Evolutionary conservation across 306 rosid species (phyloP).

Genomic region (Vicia faba): DNA sequence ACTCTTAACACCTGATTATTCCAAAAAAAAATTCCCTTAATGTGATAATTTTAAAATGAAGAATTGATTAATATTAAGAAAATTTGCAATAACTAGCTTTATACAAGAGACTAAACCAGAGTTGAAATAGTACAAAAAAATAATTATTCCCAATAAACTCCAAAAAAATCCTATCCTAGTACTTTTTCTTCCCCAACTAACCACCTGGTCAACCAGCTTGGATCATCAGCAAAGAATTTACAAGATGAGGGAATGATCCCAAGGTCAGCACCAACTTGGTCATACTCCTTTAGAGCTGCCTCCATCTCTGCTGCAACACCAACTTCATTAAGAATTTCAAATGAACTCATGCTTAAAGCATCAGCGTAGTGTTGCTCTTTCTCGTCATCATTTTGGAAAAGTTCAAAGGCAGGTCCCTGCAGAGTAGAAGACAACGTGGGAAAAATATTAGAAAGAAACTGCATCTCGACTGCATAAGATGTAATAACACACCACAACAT

Average conservation of each 20-base stretch:
- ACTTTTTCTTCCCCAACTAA: conserved; percentile 77
- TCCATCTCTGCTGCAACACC: conserved; percentile 75
- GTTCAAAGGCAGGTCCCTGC: conserved; percentile 78
- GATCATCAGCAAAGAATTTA: conserved; percentile 70
- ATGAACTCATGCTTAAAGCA: conserved; percentile 55
- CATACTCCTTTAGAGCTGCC: conserved; percentile 74
- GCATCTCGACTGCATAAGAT: conserved; percentile 5
- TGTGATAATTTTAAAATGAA: neutral
- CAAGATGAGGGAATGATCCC: conserved; percentile 75
- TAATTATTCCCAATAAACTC: conserved; percentile 15
- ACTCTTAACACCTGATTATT: too few relatives aligned
- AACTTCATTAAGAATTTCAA: conserved; percentile 54
- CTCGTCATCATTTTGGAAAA: conserved; percentile 63
- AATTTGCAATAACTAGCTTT: conserved; percentile 34
- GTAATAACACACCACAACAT: neutral
- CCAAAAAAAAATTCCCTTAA: too few relatives aligned
- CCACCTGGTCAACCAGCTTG: conserved; percentile 94
- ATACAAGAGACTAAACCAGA: neutral
- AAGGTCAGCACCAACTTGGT: conserved; percentile 79
- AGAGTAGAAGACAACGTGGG: conserved; percentile 3
- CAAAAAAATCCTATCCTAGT: conserved; percentile 44
- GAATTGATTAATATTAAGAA: conserved; percentile 5
- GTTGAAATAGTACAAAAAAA: conserved; percentile 25
- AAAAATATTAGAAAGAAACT: neutral
- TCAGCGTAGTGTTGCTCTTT: conserved; percentile 77